Conservation (phyloP, 257 asterid species). For the Verbena officinalis region DNA sequence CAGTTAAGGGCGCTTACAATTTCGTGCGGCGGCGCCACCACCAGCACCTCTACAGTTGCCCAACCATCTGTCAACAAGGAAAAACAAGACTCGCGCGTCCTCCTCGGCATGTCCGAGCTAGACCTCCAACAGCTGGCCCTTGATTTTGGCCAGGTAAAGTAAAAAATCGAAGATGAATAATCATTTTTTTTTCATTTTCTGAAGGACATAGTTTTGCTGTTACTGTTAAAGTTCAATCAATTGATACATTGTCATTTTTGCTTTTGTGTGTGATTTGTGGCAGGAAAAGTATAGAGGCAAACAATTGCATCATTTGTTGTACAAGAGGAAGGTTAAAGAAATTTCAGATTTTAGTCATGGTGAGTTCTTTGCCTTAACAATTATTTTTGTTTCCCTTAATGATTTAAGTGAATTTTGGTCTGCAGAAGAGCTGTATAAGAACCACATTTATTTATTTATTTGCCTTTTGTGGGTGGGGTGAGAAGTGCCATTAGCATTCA, state of each 20-base stretch:
- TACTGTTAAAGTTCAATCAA: background rate
- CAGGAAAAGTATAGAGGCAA: constrained; percentile 90
- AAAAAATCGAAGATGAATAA: background rate
- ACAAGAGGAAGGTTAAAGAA: constrained; percentile 79
- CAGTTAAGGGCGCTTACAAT: constrained; percentile 49
- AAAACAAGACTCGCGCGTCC: constrained; percentile 52
- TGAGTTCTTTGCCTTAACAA: constrained; percentile 34
- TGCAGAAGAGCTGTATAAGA: background rate
- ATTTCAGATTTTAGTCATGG: constrained; percentile 75
- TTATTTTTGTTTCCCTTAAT: background rate
- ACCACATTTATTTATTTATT: background rate
- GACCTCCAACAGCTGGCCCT: constrained; percentile 79
- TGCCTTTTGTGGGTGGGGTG: constrained; percentile 23
- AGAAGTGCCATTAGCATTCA: constrained; percentile 85
- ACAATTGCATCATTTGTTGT: constrained; percentile 80
- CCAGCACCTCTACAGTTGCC: constrained; percentile 35
- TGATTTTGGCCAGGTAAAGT: constrained; percentile 66
- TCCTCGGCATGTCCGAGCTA: constrained; percentile 81
- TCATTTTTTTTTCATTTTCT: too few relatives aligned
- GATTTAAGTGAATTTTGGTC: constrained; percentile 1
- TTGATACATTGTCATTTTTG: background rate
- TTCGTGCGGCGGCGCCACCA: constrained; percentile 35
- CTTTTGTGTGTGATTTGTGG: constrained; percentile 22
- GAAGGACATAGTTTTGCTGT: background rate
- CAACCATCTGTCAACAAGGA: constrained; percentile 45